These are phyloP conservation scores for Santalum album DNA, from an alignment of 164 flowering plant species.

Conservation along the genomic window DNA sequence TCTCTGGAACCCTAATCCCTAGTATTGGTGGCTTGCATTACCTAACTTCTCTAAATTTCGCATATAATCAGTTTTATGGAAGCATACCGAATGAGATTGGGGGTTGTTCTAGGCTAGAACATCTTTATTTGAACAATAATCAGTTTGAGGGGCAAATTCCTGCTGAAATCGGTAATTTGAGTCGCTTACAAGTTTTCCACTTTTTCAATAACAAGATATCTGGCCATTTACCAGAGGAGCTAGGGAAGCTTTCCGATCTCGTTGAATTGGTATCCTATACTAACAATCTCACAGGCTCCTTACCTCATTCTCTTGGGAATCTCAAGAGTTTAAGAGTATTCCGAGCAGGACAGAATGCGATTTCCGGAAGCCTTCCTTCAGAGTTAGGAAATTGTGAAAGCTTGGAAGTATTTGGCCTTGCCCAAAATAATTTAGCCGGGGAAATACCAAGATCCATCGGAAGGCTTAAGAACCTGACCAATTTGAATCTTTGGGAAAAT, in stretches of 20 bases:
- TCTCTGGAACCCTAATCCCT: constrained; percentile 62
- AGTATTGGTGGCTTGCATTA: constrained; percentile 50
- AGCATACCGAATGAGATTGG: constrained; percentile 34
- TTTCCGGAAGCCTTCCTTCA: constrained; percentile 65
- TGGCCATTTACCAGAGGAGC: constrained; percentile 64
- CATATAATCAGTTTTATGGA: constrained; percentile 37
- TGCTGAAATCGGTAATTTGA: constrained; percentile 15
- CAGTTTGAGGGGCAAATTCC: constrained; percentile 23
- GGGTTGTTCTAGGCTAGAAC: constrained; percentile 15
- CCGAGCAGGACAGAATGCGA: constrained; percentile 78
- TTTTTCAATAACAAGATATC: constrained; percentile 62
- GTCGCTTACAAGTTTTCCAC: constrained; percentile 28
- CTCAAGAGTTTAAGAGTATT: constrained; percentile 52
- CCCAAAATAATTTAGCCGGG: constrained; percentile 63
- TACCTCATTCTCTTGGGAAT: constrained; percentile 75
- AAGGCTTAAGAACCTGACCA: constrained; percentile 49
- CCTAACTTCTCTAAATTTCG: constrained; percentile 44
- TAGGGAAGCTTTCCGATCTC: constrained; percentile 57
- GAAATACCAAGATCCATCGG: constrained; percentile 67
- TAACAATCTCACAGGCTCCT: constrained; percentile 61
- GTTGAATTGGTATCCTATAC: constrained; percentile 62
- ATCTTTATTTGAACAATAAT: not conserved
- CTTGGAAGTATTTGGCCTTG: constrained; percentile 66
- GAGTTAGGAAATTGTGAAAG: constrained; percentile 58
- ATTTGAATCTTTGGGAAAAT: constrained; percentile 60